phyloP scores from a whole-genome alignment of 2,329 filamentous ascomycete genomes.

The Purpureocillium takamizusanense region DNA sequence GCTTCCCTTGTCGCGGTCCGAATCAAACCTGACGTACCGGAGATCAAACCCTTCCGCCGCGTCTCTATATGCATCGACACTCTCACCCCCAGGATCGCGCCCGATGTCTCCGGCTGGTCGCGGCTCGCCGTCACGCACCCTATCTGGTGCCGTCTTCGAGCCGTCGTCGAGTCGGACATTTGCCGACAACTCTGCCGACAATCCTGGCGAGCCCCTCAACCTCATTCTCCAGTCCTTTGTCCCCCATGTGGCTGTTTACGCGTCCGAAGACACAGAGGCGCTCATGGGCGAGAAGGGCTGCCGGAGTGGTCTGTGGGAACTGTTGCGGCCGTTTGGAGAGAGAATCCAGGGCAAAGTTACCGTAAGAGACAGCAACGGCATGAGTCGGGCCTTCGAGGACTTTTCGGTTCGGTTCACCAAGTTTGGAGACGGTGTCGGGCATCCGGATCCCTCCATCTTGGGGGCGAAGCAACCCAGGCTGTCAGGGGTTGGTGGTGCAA shows the following conservation, averaged over 20 bases:
- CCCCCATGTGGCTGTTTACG: slow-evolving; percentile 77
- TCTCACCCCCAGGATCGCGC: slow-evolving; percentile 59
- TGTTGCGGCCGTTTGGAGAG: slow-evolving; percentile 88
- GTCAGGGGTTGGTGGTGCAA: too few species aligned
- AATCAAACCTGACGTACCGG: slow-evolving; percentile 44
- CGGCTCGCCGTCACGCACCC: slow-evolving; percentile 45
- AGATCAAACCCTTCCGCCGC: slow-evolving; percentile 49
- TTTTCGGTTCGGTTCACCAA: slow-evolving; percentile 80
- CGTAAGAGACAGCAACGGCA: slow-evolving; percentile 81
- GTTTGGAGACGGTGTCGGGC: slow-evolving; percentile 51
- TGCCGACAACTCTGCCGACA: slow-evolving; percentile 32
- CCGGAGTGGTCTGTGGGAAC: slow-evolving; percentile 68
- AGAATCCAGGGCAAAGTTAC: slow-evolving; percentile 78
- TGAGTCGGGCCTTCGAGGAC: slow-evolving; percentile 76
- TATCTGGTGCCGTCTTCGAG: slow-evolving; percentile 51
- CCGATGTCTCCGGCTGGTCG: slow-evolving; percentile 58
- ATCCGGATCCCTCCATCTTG: slow-evolving; percentile 31
- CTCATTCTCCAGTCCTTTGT: slow-evolving; percentile 79
- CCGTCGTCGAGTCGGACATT: slow-evolving; percentile 33
- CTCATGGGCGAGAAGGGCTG: slow-evolving; percentile 80
- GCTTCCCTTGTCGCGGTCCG: slow-evolving; percentile 38
- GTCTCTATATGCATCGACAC: slow-evolving; percentile 54
- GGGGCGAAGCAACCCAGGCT: slow-evolving; percentile 25
- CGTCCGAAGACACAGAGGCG: slow-evolving; percentile 78
- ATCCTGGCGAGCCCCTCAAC: slow-evolving; percentile 45